Evolutionary conservation across 2,329 filamentous ascomycete species (phyloP).

Genomic region (Thielaviopsis musarum): DNA sequence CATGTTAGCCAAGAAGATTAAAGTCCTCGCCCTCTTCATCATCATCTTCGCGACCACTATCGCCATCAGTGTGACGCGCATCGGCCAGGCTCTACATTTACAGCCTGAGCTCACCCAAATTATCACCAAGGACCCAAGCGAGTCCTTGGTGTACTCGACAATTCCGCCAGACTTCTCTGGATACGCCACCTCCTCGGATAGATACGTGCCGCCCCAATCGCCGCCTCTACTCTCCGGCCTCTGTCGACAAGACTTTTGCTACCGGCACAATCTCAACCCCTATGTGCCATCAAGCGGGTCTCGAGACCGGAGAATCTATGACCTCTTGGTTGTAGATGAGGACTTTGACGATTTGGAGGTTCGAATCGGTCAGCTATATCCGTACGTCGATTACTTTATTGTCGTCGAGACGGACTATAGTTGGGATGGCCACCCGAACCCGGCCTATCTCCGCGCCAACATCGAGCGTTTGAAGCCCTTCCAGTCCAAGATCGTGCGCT

Average conservation of each 20-base stretch:
- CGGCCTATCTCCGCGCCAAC: constrained; percentile 32
- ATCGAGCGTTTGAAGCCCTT: constrained; percentile 34
- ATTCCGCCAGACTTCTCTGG: not conserved
- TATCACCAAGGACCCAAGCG: not conserved
- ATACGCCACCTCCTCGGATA: not conserved
- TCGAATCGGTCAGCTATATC: constrained; percentile 38
- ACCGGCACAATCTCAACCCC: constrained; percentile 23
- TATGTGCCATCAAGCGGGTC: constrained; percentile 15
- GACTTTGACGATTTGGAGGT: constrained; percentile 52
- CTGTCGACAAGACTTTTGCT: constrained; percentile 17
- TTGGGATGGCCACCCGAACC: constrained; percentile 30
- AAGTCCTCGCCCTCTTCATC: not conserved
- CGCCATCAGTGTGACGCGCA: not conserved
- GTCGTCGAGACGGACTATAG: constrained; percentile 42
- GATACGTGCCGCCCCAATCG: not conserved
- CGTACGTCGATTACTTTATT: constrained; percentile 47
- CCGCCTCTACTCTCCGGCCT: not conserved
- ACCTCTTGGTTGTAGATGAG: constrained; percentile 44
- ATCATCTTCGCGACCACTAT: not conserved
- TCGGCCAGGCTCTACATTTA: not conserved
- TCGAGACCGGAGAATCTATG: constrained; percentile 28
- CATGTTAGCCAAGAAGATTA: not conserved
- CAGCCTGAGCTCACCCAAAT: not conserved
- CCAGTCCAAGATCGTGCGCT: constrained; percentile 34
- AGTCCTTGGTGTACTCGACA: not conserved